Percentiles rank a stretch among this genome's conserved stretches.
Conservation (phyloP, 2,329 filamentous ascomycete species). For the Monilinia aucupariae region DNA sequence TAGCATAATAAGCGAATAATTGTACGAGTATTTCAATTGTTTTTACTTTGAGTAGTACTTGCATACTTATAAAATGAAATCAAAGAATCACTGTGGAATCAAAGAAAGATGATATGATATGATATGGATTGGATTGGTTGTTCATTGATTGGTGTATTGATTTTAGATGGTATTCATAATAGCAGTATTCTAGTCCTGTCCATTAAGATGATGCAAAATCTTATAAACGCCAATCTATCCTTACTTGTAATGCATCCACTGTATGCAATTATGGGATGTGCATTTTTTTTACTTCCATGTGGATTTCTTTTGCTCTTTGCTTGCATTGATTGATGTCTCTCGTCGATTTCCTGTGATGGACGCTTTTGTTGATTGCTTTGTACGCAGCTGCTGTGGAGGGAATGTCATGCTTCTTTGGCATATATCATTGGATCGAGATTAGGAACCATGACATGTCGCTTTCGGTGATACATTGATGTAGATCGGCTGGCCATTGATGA, state of each 20-base stretch:
- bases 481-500: background rate
- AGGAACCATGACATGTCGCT: background rate
- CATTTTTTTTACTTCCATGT: background rate
- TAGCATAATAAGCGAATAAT: no score
- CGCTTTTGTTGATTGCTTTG: background rate
- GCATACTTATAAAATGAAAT: no score
- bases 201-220: background rate
- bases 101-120: no score
- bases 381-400: background rate
- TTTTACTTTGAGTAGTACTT: no score
- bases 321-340: background rate
- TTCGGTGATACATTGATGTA: background rate
- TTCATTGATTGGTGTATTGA: no score
- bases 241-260: constrained; percentile 3
- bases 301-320: background rate
- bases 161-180: background rate
- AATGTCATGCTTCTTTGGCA: background rate
- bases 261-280: constrained; percentile 9
- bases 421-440: background rate
- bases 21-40: no score
- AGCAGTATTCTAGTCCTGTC: background rate
- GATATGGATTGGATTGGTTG: no score
- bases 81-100: no score
- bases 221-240: background rate
- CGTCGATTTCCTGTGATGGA: no score